phyloP scores from a whole-genome alignment of 2,329 filamentous ascomycete genomes.

The Penicillium thymicola region DNA sequence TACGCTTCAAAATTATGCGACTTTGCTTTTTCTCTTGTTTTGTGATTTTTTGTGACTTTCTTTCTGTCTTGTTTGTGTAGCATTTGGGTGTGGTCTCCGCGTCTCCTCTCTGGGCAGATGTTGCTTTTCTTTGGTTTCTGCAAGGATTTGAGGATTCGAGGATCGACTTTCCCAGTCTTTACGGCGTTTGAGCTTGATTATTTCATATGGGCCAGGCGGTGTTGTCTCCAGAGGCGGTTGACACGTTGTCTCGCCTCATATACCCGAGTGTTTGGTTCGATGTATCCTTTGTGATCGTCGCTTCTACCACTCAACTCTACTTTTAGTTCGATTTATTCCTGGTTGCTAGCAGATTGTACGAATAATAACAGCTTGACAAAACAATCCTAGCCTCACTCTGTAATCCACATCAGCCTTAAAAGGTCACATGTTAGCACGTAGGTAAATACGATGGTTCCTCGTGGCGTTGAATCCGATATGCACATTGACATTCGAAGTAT shows the following conservation, averaged over 20 bases:
- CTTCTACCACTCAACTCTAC: not conserved
- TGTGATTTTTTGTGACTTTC: not conserved
- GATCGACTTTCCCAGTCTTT: constrained; percentile 9
- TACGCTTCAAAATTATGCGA: constrained; percentile 16
- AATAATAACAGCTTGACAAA: not conserved
- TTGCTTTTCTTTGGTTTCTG: constrained; percentile 3
- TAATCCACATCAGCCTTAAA: not conserved
- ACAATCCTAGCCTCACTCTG: not conserved
- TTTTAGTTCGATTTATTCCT: not conserved
- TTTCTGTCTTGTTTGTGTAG: constrained; percentile 6
- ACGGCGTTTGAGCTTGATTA: constrained; percentile 34
- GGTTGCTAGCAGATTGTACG: not conserved
- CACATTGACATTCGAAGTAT: not conserved
- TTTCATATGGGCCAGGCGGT: constrained; percentile 28
- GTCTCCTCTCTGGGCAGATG: not conserved
- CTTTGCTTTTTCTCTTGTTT: not conserved
- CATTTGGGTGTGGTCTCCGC: constrained; percentile 16
- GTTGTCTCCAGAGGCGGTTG: constrained; percentile 28
- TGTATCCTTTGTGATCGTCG: constrained; percentile 4
- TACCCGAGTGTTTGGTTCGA: constrained; percentile 32
- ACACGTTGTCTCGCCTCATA: constrained; percentile 32
- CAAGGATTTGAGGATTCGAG: constrained; percentile 1
- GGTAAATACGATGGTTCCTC: not conserved
- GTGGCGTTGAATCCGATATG: not conserved
- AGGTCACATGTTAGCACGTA: too few relatives aligned